Conservation (phyloP, 257 asterid species). For the Nicotiana paniculata region DNA sequence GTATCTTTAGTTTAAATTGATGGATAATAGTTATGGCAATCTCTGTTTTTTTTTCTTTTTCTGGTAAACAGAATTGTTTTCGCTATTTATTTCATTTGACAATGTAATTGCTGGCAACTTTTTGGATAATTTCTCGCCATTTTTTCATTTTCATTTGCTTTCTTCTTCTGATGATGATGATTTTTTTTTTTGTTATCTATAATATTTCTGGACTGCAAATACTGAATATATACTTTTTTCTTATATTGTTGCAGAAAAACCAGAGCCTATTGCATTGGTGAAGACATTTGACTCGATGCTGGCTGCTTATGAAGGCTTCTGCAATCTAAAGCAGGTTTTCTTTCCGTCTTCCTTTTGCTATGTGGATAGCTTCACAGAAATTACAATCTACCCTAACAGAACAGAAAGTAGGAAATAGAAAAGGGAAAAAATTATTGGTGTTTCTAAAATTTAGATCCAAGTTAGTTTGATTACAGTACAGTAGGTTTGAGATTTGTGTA, state of each 20-base stretch:
- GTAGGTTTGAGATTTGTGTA: not conserved
- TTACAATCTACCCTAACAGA: not conserved
- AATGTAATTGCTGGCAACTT: not conserved
- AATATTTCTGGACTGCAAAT: not conserved
- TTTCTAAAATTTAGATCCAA: not conserved
- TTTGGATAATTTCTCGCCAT: not conserved
- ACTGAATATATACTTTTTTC: not conserved
- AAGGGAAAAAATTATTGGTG: not conserved
- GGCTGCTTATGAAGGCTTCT: constrained; percentile 85
- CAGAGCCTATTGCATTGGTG: constrained; percentile 54
- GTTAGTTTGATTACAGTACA: not conserved
- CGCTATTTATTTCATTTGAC: not conserved
- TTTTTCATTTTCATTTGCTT: not conserved
- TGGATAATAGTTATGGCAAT: not conserved
- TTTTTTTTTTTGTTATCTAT: not conserved
- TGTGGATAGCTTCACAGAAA: not conserved
- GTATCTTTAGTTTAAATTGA: not conserved
- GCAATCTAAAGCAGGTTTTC: constrained; percentile 71
- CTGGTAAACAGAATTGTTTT: not conserved
- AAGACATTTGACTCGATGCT: constrained; percentile 66
- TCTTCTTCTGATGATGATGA: not conserved
- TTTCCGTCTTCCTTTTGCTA: not conserved
- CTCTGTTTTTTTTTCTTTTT: not conserved
- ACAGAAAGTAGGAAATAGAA: not conserved
- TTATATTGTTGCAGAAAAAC: constrained; percentile 29